Conservation (phyloP, 1,139 yeast species). For the Pichia sp. region DNA sequence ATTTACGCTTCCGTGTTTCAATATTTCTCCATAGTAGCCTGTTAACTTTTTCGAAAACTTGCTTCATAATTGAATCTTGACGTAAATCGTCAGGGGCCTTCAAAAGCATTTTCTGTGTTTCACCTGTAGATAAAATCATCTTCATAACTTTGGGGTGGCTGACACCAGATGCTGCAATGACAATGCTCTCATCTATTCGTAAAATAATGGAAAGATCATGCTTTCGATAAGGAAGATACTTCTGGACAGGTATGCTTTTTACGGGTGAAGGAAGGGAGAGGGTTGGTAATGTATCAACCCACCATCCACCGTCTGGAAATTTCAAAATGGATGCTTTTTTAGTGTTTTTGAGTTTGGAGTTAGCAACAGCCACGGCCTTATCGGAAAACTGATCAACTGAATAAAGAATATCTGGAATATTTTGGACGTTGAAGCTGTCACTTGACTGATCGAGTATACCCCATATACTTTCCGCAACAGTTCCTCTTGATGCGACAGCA, state of each 20-base stretch:
- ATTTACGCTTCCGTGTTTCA: slow-evolving; percentile 51
- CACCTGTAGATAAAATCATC: slow-evolving; percentile 55
- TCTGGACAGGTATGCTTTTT: slow-evolving; percentile 39
- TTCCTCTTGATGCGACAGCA: slow-evolving; percentile 44
- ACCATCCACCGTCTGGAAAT: slow-evolving; percentile 44
- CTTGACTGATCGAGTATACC: slow-evolving; percentile 22
- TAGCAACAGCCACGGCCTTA: slow-evolving; percentile 51
- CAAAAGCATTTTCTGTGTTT: slow-evolving; percentile 52
- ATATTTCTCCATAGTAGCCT: slow-evolving; percentile 55
- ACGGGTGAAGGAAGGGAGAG: slow-evolving; percentile 70
- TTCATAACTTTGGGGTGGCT: slow-evolving; percentile 80
- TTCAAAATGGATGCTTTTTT: slow-evolving; percentile 23
- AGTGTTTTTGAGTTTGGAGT: slow-evolving; percentile 37
- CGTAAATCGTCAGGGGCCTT: slow-evolving; percentile 88
- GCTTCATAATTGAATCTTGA: slow-evolving; percentile 97
- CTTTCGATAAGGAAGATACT: slow-evolving; percentile 41
- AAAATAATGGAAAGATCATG: slow-evolving; percentile 45
- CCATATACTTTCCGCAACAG: slow-evolving; percentile 52
- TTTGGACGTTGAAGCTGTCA: slow-evolving; percentile 17
- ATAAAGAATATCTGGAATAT: slow-evolving; percentile 29
- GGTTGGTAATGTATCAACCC: slow-evolving; percentile 50
- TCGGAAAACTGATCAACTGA: slow-evolving; percentile 50
- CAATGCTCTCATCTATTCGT: slow-evolving; percentile 42
- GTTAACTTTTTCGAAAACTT: slow-evolving; percentile 86
- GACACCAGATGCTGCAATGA: slow-evolving; percentile 73